phyloP scores from a whole-genome alignment of 176 grass and related monocot species.

The Puccinellia tenuiflora region DNA sequence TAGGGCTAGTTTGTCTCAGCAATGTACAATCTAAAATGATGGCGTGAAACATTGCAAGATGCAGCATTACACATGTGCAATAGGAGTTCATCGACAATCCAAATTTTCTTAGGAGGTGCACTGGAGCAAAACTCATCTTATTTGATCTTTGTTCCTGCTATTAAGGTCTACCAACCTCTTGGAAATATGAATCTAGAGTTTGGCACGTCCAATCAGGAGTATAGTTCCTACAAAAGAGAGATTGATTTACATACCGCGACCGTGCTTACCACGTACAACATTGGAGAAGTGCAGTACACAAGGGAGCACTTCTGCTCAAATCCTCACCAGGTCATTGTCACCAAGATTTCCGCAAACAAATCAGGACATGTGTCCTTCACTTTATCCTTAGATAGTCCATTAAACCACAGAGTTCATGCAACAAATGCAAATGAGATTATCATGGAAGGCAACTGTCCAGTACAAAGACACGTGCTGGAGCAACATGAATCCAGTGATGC shows the following conservation, averaged over 20 bases:
- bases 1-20: not conserved
- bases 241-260: conserved; percentile 61
- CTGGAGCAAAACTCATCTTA: not conserved
- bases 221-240: conserved; percentile 59
- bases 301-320: conserved; percentile 75
- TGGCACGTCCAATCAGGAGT: not conserved
- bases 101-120: not conserved
- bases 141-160: not conserved
- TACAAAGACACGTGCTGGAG: conserved; percentile 12
- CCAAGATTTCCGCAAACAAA: conserved; percentile 59
- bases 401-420: conserved; percentile 35
- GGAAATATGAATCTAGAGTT: conserved; percentile 68
- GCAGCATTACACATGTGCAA: not conserved
- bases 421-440: conserved; percentile 40
- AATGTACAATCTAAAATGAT: not conserved
- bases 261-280: conserved; percentile 34
- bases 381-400: conserved; percentile 47
- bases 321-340: conserved; percentile 54
- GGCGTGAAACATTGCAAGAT: not conserved
- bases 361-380: conserved; percentile 44
- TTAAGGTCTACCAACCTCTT: conserved; percentile 80
- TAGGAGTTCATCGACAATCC: conserved; percentile 1
- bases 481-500: conserved; percentile 1
- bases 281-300: conserved; percentile 51
- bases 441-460: conserved; percentile 60